Base-by-base conservation (phyloP, 2,329 filamentous ascomycete species). In the Endocalyx cinctus region DNA sequence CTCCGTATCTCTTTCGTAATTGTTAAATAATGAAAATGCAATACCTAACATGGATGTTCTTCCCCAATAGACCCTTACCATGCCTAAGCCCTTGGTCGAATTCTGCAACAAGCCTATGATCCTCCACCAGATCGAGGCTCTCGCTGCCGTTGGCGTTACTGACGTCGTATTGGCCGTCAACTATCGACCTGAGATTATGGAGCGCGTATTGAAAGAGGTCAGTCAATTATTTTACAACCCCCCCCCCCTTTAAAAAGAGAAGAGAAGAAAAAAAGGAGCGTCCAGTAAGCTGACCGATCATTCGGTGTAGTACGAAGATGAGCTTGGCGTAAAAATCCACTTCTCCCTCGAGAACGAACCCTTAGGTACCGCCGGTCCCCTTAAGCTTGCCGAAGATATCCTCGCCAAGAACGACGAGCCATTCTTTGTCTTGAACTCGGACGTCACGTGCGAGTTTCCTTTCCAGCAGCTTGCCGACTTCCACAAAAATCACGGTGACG, bases 21-120 rank as follows among this genome's bases (percentile, higher is more conserved):
- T n/a, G n/a, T n/a, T n/a, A n/a, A n/a, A n/a, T n/a, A n/a, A n/a
- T n/a, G n/a, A n/a, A n/a, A n/a, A n/a, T n/a, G n/a, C n/a, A n/a
- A n/a, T n/a, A n/a, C n/a, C n/a, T n/a, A n/a, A n/a, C n/a, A n/a
- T n/a, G n/a, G n/a, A n/a, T n/a, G n/a, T n/a, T n/a, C n/a, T n/a
- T 44, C 43, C 26, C 30, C 30, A 23, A 34, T 61, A 94, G 87
- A 98, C 90, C 53, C 80, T 98, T 59, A 96, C 92, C 32, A 85
- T 96, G 49, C 90, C 90, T 43, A 98, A 97, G 69, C 90, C 92
- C 47, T 77, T 98, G 50, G 92, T 98, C 57, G 90, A 98, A 70
- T 98, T 98, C 59, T 88, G 80, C 59, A 98, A 98, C 77, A 90
- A 92, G 70, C 92, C 89, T 61, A 98, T 98, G 90, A 97, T 98